Evolutionary conservation across 805 yeast species (phyloP).

Genomic region (Maudiozyma serrabonitensis): DNA sequence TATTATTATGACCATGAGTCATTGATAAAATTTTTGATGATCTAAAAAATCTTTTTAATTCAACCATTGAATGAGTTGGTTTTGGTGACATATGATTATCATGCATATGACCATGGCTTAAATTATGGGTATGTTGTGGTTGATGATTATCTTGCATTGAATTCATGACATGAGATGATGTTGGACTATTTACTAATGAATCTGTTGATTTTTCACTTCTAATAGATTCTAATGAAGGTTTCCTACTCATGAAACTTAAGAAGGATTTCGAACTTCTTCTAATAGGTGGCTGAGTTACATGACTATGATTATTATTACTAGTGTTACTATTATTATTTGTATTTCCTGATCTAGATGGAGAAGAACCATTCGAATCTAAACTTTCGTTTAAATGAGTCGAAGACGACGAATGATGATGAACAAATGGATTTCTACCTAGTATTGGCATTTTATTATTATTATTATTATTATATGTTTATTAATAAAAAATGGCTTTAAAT

Average conservation of each 20-base stretch:
- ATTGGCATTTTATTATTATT: slow-evolving; percentile 19
- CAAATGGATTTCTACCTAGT: slow-evolving; percentile 25
- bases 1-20: slow-evolving; percentile 3
- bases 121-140: background rate
- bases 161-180: slow-evolving; percentile 1
- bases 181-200: slow-evolving; percentile 11
- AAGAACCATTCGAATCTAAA: background rate
- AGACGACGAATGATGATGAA: slow-evolving; percentile 2
- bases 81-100: slow-evolving; percentile 13
- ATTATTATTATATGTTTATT: background rate
- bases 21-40: slow-evolving; percentile 30
- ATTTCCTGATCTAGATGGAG: background rate
- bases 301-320: background rate
- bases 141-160: background rate
- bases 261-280: slow-evolving; percentile 23
- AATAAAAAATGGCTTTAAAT: no score
- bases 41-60: slow-evolving; percentile 61
- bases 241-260: slow-evolving; percentile 23
- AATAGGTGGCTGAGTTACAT: slow-evolving; percentile 5
- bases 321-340: background rate
- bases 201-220: slow-evolving; percentile 24
- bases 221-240: slow-evolving; percentile 25
- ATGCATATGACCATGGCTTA: background rate
- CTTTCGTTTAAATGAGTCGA: slow-evolving; percentile 5
- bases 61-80: slow-evolving; percentile 47